A percentile compares a stretch with the other conserved stretches of the same genome.
Evolutionary conservation across 768 basidiomycete genomes (phyloP).

Genomic region (Kwoniella europaea): DNA sequence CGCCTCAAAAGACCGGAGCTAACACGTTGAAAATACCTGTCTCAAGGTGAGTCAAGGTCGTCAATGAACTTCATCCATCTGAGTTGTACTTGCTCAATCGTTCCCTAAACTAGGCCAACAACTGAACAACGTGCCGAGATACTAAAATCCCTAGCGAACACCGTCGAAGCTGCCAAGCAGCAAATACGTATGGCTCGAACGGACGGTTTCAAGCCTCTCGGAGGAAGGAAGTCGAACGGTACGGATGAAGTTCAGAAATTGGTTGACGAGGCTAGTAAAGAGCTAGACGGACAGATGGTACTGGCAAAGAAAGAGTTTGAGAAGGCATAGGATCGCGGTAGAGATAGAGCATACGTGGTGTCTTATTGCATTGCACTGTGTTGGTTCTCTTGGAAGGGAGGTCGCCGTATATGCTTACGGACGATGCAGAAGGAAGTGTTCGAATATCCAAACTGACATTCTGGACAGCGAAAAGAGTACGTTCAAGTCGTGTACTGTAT

Average conservation of each 20-base stretch:
- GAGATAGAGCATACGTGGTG: background rate
- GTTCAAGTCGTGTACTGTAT: too few relatives aligned
- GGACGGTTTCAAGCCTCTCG: conserved; percentile 53
- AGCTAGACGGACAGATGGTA: conserved; percentile 49
- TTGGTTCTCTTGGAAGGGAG: too few relatives aligned
- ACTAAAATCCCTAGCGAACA: conserved; percentile 35
- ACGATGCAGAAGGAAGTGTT: too few relatives aligned
- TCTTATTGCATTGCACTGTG: background rate
- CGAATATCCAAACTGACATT: too few relatives aligned
- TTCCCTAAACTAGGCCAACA: conserved; percentile 38
- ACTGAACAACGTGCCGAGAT: conserved; percentile 45
- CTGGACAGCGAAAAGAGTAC: too few relatives aligned
- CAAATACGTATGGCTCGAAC: conserved; percentile 51
- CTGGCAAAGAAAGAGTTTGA: conserved; percentile 58
- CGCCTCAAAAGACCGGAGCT: conserved; percentile 49
- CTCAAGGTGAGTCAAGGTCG: conserved; percentile 38
- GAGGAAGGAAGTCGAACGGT: conserved; percentile 40
- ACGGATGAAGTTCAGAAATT: conserved; percentile 54
- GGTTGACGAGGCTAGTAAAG: conserved; percentile 47
- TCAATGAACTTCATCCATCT: too few relatives aligned
- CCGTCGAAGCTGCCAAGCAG: conserved; percentile 54
- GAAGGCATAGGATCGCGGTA: conserved; percentile 39
- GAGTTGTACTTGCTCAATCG: too few relatives aligned
- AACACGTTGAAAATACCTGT: conserved; percentile 55
- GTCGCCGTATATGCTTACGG: too few relatives aligned